Evolutionary conservation across 768 basidiomycete genomes (phyloP).

Genomic region (Tricholomella constricta): DNA sequence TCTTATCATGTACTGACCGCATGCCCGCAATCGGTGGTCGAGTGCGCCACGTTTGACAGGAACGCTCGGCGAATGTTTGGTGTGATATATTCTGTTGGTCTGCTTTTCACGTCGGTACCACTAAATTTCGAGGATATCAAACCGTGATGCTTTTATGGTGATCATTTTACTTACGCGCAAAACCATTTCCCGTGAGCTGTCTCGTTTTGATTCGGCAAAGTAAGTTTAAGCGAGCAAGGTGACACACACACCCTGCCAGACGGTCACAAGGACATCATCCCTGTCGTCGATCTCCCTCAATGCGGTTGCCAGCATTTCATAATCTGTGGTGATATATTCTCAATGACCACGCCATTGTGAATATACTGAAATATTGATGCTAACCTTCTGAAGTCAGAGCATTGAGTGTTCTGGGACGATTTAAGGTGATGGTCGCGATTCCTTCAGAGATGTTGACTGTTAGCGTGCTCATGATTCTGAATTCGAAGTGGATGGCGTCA

Average conservation of each 20-base stretch:
- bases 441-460: conserved; percentile 50
- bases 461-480: conserved; percentile 42
- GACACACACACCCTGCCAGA: conserved; percentile 62
- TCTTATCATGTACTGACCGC: conserved; percentile 49
- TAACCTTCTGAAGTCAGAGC: conserved; percentile 56
- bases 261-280: conserved; percentile 62
- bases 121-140: conserved; percentile 30
- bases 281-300: conserved; percentile 59
- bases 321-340: conserved; percentile 43
- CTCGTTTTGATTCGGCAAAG: neutral
- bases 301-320: conserved; percentile 58
- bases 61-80: conserved; percentile 48
- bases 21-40: conserved; percentile 61
- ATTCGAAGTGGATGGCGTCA: neutral
- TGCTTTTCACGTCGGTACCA: conserved; percentile 56
- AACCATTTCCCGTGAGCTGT: conserved; percentile 72
- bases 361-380: conserved; percentile 3
- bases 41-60: conserved; percentile 44
- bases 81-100: conserved; percentile 10
- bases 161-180: conserved; percentile 75
- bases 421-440: conserved; percentile 71
- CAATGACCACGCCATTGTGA: neutral
- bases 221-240: neutral
- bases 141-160: no score
- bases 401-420: conserved; percentile 60